Evolutionary conservation across 768 basidiomycete genomes (phyloP).

Genomic region (Suillus placidus): DNA sequence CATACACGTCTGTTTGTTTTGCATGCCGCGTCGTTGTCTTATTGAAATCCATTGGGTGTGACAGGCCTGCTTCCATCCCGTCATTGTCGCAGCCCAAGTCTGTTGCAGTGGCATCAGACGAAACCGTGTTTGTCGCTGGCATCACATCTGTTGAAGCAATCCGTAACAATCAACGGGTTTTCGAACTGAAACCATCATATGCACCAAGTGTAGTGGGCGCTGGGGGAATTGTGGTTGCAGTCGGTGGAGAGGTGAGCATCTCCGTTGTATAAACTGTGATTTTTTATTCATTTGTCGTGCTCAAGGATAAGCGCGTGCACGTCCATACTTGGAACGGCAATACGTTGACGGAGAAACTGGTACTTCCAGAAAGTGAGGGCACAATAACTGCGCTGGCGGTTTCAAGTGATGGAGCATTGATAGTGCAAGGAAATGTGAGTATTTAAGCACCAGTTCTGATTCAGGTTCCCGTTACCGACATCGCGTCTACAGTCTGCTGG

Average conservation of each 20-base stretch:
- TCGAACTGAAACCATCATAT: constrained; percentile 54
- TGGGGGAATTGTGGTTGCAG: constrained; percentile 54
- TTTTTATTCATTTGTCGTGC: constrained; percentile 7
- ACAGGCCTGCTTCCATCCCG: constrained; percentile 53
- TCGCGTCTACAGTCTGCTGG: constrained; percentile 63
- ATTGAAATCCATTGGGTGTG: not conserved
- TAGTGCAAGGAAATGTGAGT: constrained; percentile 88
- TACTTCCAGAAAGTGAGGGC: constrained; percentile 70
- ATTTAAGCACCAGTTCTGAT: not conserved
- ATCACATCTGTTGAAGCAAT: constrained; percentile 58
- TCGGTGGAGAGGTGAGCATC: constrained; percentile 71
- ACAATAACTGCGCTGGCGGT: constrained; percentile 76
- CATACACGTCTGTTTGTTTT: constrained; percentile 51
- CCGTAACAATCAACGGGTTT: constrained; percentile 68
- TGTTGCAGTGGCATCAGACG: constrained; percentile 59
- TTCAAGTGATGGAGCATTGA: constrained; percentile 70
- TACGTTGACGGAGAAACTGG: constrained; percentile 53
- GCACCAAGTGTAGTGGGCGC: constrained; percentile 62
- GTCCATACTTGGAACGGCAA: constrained; percentile 76
- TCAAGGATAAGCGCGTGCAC: constrained; percentile 73
- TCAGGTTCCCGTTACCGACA: not conserved
- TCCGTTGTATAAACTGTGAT: constrained; percentile 4
- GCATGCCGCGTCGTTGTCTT: constrained; percentile 5
- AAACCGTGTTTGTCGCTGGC: constrained; percentile 64
- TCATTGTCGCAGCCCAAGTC: constrained; percentile 69